Evolutionary conservation across 2,329 filamentous ascomycete species (phyloP), one percentile per base, ranked within the genome.

Genomic region (Pyricularia sp.): DNA sequence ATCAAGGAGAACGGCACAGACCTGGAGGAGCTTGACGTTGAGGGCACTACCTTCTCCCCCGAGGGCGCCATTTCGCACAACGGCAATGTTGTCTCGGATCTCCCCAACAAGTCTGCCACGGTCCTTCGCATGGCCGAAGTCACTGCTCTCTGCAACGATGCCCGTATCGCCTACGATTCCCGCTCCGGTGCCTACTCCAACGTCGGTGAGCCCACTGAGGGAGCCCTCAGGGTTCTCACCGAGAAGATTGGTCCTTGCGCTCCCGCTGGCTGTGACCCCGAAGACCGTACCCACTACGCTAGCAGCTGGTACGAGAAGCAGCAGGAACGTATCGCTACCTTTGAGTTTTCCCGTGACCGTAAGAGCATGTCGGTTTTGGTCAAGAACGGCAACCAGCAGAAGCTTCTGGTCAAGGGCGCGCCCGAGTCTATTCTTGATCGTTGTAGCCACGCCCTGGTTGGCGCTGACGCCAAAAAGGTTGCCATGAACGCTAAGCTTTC

Each of bases 321-420:
- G 73, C 87, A 90, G 66, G 88, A 88, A 68, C 88, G 91, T 61
- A 84, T 97, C 69, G 90, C 94, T 10, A 97, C 93, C 12, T 99
- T 93, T 75, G 95, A 99, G 78, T 99, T 99, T 81, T 98, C 95
- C 1, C 90, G 95, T 74, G 95, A 99, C 79, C 89, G 95, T 71
- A 99, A 99, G 87, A 98, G 94, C 80, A 99, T 99, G 95, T 99
- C 95, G 65, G 96, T 99, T 50, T 83, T 98, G 70, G 92, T 96
- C 71, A 86, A 90, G 72, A 85, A 86, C 68, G 90, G 86, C 69
- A 83, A 84, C 66, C 80, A 88, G 68, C 88, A 95, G 81, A 93
- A 91, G 78, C 88, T 99, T 12, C 86, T 99, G 66, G 94, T 99
- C 73, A 99, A 99, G 82, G 95, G 95, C 75, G 95, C 96, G 25